Evolutionary conservation across 441 rosid species (phyloP), one percentile per base, ranked within the genome.

Genomic region (Eutrema salsugineum): DNA sequence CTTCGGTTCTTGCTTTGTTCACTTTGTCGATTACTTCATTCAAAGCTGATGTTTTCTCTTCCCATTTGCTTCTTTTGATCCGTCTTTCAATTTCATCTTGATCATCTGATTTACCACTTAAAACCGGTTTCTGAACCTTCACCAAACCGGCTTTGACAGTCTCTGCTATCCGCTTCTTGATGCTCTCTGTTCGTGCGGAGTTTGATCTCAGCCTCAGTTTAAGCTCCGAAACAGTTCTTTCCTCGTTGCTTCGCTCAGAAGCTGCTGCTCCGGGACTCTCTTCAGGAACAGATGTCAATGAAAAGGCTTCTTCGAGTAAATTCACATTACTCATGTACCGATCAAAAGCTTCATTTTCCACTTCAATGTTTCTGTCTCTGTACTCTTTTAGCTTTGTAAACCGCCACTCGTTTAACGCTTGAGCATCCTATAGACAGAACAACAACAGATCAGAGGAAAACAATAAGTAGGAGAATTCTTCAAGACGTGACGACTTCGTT

Each of bases 401-500:
- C 81, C 99, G 86, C 99, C 99, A 95, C 66, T 89, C 98, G 65
- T 92, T 95, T 59, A 95, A 83, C 55, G 87, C 83, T 28, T 82
- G 82, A 54, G 93, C 98, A 81, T 95, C 98, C 99, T 95, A 84
- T 38, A 51, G 48, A 17, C 15, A 70, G 17, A 71, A 75, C 36
- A 83, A 76, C 4, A 28, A 68, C 30, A 44, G 46, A 33, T 65
- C 19, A 61, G 65, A 17, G 38, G 24, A 38, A 43, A 61, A 62
- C 50, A 42, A 70, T 19, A 32, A n/a, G 49, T 64, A 53, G 28
- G 61, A 47, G 53, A 2, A 11, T 54, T 43, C 39, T 53, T 12
- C 3, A 39, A 46, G 5, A 5, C 24, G 5, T 2, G 22, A 42
- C 35, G 1, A 42, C 55, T 20, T 70, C 38, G 57, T 28, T 49